Percentiles rank a stretch among this genome's conserved stretches.
Evolutionary conservation across 139 green algal genomes (phyloP).

Genomic region (Haematococcus sp.): DNA sequence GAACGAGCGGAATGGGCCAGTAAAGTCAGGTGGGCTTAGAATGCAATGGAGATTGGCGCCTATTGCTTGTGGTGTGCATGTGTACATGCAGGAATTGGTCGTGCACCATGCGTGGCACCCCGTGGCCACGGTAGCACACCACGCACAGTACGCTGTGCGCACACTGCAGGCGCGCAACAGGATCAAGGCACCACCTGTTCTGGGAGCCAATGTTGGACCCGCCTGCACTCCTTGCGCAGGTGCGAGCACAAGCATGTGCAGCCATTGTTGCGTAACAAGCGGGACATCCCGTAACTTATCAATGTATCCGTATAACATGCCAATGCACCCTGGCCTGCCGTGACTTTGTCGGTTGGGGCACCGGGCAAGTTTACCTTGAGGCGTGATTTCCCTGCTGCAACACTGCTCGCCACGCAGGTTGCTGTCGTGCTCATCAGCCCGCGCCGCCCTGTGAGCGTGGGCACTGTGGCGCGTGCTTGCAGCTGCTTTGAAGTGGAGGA

Average conservation of each 20-base stretch:
- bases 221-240: slow-evolving; percentile 42
- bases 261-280: slow-evolving; percentile 12
- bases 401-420: background rate
- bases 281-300: background rate
- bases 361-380: too few species aligned
- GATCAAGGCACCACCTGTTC: slow-evolving; percentile 24
- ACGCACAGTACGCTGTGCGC: background rate
- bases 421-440: slow-evolving; percentile 31
- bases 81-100: background rate
- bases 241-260: slow-evolving; percentile 9
- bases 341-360: background rate
- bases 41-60: background rate
- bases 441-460: slow-evolving; percentile 47
- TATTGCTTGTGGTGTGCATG: background rate
- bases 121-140: background rate
- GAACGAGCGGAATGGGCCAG: slow-evolving; percentile 27
- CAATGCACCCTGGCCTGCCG: background rate
- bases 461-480: slow-evolving; percentile 46
- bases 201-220: slow-evolving; percentile 44
- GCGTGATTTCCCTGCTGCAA: too few species aligned
- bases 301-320: background rate
- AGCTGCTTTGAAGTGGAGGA: slow-evolving; percentile 63
- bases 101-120: background rate
- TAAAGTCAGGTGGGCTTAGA: slow-evolving; percentile 22
- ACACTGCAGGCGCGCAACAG: slow-evolving; percentile 17